Percentiles rank a stretch among this genome's conserved stretches.
phyloP scores from a whole-genome alignment of 1,139 yeast genomes.

The Lodderomyces parapsilosis region DNA sequence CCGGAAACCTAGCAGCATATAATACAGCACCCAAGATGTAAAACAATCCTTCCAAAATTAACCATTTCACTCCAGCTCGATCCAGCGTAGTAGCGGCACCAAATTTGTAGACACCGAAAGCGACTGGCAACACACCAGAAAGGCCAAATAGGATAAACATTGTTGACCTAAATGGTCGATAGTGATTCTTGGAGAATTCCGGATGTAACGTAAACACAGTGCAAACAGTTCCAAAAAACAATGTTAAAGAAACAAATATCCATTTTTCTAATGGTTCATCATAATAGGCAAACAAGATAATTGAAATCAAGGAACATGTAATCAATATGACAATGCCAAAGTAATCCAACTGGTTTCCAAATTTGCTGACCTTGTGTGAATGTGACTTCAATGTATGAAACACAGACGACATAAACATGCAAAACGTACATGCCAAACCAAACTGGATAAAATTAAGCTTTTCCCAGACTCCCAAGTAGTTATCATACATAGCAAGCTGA shows the following conservation, averaged over 20 bases:
- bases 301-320: conserved; percentile 70
- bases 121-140: conserved; percentile 71
- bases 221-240: conserved; percentile 60
- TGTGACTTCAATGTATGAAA: conserved; percentile 81
- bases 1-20: conserved; percentile 81
- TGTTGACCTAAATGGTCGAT: conserved; percentile 74
- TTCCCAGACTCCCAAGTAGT: conserved; percentile 43
- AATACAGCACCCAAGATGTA: conserved; percentile 78
- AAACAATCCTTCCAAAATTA: conserved; percentile 65
- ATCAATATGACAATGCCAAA: conserved; percentile 81
- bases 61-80: conserved; percentile 60
- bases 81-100: conserved; percentile 40
- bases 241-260: conserved; percentile 49
- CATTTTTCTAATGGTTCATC: conserved; percentile 45
- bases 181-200: conserved; percentile 62
- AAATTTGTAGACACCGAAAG: conserved; percentile 44
- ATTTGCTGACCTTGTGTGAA: conserved; percentile 55
- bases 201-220: conserved; percentile 63
- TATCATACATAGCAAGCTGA: conserved; percentile 38
- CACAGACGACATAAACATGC: conserved; percentile 70
- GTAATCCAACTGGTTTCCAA: conserved; percentile 83
- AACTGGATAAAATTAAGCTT: conserved; percentile 37
- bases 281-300: conserved; percentile 64
- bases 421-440: conserved; percentile 43
- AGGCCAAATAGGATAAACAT: conserved; percentile 83